Evolutionary conservation across 2,329 filamentous ascomycete genomes (phyloP).

Genomic region (Colletotrichum orbiculare): DNA sequence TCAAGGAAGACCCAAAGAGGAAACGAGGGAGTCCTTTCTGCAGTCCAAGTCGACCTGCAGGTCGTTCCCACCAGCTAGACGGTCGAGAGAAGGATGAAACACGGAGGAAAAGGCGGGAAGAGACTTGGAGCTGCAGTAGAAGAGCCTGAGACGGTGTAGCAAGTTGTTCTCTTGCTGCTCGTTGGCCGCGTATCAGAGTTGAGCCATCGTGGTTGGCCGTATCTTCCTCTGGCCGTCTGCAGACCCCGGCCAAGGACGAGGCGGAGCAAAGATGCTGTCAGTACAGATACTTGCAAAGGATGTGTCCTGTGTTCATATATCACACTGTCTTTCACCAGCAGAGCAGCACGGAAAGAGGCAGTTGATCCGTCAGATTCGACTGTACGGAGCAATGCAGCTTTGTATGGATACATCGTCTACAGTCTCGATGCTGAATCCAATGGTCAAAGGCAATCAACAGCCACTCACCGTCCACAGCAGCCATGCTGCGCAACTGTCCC

Average conservation of each 20-base stretch:
- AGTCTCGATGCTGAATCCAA: no score
- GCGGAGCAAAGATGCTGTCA: slow-evolving; percentile 1
- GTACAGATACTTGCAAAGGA: no score
- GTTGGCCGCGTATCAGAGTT: slow-evolving; percentile 21
- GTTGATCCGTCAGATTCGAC: not conserved
- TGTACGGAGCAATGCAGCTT: not conserved
- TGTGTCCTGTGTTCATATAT: no score
- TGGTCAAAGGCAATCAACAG: not conserved
- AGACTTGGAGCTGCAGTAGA: not conserved
- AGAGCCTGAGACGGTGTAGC: not conserved
- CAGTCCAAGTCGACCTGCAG: not conserved
- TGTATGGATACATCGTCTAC: no score
- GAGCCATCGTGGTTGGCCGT: not conserved
- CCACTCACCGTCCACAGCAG: slow-evolving; percentile 33
- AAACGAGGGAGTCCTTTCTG: slow-evolving; percentile 1
- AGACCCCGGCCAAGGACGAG: not conserved
- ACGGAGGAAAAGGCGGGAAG: not conserved
- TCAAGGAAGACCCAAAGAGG: not conserved
- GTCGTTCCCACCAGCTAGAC: no score
- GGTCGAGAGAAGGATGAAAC: not conserved
- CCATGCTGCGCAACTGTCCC: not conserved
- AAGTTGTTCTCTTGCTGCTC: not conserved
- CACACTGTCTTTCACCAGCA: not conserved
- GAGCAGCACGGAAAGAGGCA: not conserved
- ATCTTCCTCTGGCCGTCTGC: no score